Evolutionary conservation across 208 protist species (phyloP).

Genomic region (Acanthamoeba royreba): DNA sequence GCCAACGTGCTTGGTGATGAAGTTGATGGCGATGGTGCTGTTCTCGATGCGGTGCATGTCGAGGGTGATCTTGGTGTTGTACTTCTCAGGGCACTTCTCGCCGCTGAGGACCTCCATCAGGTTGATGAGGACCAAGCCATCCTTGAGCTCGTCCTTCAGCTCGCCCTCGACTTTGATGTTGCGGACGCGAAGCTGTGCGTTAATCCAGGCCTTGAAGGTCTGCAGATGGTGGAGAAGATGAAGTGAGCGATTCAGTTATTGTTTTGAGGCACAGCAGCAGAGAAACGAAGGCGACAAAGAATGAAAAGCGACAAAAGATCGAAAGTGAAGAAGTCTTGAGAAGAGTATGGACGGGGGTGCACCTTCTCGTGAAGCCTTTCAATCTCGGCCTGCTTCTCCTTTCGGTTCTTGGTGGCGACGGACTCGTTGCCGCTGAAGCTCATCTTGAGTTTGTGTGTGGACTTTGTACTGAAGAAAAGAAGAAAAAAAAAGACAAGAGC

Average conservation of each 20-base stretch:
- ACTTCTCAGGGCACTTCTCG: conserved; percentile 32
- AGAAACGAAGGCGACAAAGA: not conserved
- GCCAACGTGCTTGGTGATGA: conserved; percentile 57
- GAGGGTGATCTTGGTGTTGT: conserved; percentile 22
- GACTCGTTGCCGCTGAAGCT: conserved; percentile 29
- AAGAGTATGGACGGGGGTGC: not conserved
- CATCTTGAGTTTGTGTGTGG: not conserved
- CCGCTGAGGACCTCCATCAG: conserved; percentile 24
- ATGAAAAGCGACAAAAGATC: not conserved
- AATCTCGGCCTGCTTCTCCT: conserved; percentile 32
- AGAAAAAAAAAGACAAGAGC: not conserved
- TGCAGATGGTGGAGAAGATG: not conserved
- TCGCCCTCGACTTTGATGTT: conserved; percentile 52
- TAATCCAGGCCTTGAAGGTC: conserved; percentile 71
- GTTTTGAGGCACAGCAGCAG: not conserved
- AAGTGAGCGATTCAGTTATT: not conserved
- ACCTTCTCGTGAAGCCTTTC: conserved; percentile 29
- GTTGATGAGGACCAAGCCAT: conserved; percentile 66
- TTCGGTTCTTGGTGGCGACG: conserved; percentile 3
- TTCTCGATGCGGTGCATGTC: conserved; percentile 22
- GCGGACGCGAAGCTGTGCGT: conserved; percentile 64
- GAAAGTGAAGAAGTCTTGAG: not conserved
- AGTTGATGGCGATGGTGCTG: conserved; percentile 47
- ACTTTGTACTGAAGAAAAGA: too few relatives aligned
- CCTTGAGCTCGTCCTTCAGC: conserved; percentile 46